Conservation (phyloP, 768 basidiomycete genomes). For the Gloeopeniophorella convolvens region DNA sequence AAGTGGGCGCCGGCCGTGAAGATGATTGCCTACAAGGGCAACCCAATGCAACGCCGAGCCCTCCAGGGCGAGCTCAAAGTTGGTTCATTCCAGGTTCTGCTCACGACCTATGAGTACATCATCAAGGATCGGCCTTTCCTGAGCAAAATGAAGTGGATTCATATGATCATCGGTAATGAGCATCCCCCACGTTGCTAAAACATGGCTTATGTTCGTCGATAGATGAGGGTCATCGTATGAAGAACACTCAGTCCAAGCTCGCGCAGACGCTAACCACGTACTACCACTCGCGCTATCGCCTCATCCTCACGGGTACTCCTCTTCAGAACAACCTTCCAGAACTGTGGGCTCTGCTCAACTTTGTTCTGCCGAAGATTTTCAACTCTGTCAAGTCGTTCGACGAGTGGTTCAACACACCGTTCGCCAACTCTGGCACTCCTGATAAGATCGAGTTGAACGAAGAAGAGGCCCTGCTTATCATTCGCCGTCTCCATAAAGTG, state of each 20-base stretch:
- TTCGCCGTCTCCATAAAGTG: conserved; percentile 94
- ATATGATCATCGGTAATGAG: conserved; percentile 90
- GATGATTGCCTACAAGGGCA: conserved; percentile 85
- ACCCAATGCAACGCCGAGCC: conserved; percentile 73
- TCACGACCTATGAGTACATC: conserved; percentile 97
- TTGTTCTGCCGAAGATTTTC: conserved; percentile 91
- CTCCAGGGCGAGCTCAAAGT: conserved; percentile 72
- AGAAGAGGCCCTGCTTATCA: conserved; percentile 97
- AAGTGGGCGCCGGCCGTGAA: conserved; percentile 89
- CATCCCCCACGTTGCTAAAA: not conserved
- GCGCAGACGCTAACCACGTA: conserved; percentile 85
- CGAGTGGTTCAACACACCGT: conserved; percentile 99
- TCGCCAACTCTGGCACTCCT: conserved; percentile 94
- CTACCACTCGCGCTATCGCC: conserved; percentile 88
- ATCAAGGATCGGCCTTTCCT: conserved; percentile 93
- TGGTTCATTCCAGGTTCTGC: conserved; percentile 82
- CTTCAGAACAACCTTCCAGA: conserved; percentile 97
- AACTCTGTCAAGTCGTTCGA: conserved; percentile 99
- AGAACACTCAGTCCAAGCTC: conserved; percentile 88
- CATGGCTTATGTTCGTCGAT: conserved; percentile 3
- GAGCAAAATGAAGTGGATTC: conserved; percentile 90
- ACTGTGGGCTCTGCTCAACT: conserved; percentile 92
- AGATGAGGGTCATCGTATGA: conserved; percentile 98
- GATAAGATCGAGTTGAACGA: conserved; percentile 99
- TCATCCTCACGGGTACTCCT: conserved; percentile 93